A percentile compares a stretch with the other conserved stretches of the same genome.
These are phyloP conservation scores for Davidsoniella neocaledoniae DNA, from an alignment of 2,329 filamentous ascomycete species.

Conservation along the genomic window DNA sequence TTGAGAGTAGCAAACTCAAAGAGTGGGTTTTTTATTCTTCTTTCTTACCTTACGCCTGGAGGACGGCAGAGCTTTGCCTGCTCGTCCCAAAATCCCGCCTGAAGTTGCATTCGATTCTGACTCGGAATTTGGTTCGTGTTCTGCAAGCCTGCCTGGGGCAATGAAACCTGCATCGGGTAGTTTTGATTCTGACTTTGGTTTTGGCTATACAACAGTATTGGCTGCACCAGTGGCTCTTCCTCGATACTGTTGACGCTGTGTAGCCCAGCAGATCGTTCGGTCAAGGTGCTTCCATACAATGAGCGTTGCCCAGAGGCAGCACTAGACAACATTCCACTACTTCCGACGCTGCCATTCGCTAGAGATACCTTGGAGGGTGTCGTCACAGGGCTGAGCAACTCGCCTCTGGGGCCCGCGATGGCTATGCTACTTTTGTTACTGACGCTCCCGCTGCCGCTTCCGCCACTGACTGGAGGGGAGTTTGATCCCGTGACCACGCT, in stretches of 20 bases:
- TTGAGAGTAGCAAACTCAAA: too few species aligned
- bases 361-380: neutral
- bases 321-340: neutral
- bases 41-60: conserved; percentile 8
- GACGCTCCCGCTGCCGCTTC: too few species aligned
- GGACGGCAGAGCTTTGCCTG: conserved; percentile 7
- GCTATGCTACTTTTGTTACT: too few species aligned
- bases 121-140: neutral
- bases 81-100: conserved; percentile 5
- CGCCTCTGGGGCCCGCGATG: too few species aligned
- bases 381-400: too few species aligned
- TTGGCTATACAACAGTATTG: neutral
- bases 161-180: neutral
- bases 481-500: too few species aligned
- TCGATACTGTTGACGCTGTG: conserved; percentile 5
- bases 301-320: too few species aligned
- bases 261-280: neutral
- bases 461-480: too few species aligned
- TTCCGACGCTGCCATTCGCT: neutral
- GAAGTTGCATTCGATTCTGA: conserved; percentile 5
- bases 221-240: conserved; percentile 1
- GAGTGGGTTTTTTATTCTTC: neutral
- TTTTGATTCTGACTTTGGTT: neutral
- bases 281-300: too few species aligned
- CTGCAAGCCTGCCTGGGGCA: neutral